phyloP scores from a whole-genome alignment of 352 stramenopile species.

The Blastocystis sp. region DNA sequence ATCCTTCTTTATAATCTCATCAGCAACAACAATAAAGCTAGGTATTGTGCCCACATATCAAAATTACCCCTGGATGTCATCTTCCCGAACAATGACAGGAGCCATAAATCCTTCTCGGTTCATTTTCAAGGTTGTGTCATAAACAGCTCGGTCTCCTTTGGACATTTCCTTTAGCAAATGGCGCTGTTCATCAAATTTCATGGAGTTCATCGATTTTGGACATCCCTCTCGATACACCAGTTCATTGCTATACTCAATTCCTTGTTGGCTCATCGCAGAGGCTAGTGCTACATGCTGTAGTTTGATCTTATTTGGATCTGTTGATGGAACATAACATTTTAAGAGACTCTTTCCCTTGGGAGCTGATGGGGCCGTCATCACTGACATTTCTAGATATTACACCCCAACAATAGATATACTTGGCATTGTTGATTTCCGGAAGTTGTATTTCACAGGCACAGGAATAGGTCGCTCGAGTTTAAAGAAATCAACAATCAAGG shows the following conservation, averaged over 20 bases:
- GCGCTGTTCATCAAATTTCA: constrained; percentile 42
- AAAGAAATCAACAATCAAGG: constrained; percentile 63
- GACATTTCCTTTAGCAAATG: constrained; percentile 56
- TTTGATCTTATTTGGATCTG: constrained; percentile 41
- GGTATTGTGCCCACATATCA: background rate
- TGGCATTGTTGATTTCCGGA: background rate
- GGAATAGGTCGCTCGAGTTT: constrained; percentile 49
- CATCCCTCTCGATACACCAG: constrained; percentile 37
- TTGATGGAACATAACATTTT: constrained; percentile 38
- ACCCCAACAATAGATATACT: background rate
- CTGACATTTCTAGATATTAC: background rate
- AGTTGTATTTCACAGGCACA: constrained; percentile 18
- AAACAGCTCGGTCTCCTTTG: constrained; percentile 22
- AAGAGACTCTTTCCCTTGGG: background rate
- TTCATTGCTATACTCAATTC: constrained; percentile 35
- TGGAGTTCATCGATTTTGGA: background rate
- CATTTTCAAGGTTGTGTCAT: background rate
- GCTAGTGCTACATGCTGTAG: constrained; percentile 49
- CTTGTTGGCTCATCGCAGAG: constrained; percentile 40
- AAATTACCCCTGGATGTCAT: constrained; percentile 20
- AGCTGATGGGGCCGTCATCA: constrained; percentile 23
- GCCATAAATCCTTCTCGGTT: constrained; percentile 33
- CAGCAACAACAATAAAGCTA: constrained; percentile 55
- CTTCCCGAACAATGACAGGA: constrained; percentile 44
- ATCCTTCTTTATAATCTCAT: constrained; percentile 62